Evolutionary conservation across 805 yeast genomes (phyloP).

Genomic region (Isabelozyma rhagii): DNA sequence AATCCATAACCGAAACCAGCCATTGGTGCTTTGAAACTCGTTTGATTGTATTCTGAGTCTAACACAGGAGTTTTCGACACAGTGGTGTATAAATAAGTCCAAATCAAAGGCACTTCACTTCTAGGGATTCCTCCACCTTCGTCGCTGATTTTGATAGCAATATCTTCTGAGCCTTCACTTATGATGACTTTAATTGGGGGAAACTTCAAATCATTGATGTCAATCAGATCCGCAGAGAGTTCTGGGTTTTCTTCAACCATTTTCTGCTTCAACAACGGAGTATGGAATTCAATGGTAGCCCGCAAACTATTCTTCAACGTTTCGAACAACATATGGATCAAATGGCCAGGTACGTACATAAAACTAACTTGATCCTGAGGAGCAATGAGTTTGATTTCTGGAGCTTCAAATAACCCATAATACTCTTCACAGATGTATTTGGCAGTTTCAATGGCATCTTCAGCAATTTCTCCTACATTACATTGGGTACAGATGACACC

Average conservation of each 20-base stretch:
- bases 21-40: slow-evolving; percentile 83
- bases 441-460: slow-evolving; percentile 88
- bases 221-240: slow-evolving; percentile 31
- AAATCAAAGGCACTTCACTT: slow-evolving; percentile 75
- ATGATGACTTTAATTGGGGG: slow-evolving; percentile 87
- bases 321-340: slow-evolving; percentile 88
- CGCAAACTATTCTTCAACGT: slow-evolving; percentile 81
- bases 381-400: slow-evolving; percentile 75
- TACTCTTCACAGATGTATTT: slow-evolving; percentile 88
- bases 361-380: slow-evolving; percentile 68
- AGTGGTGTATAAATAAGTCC: slow-evolving; percentile 91
- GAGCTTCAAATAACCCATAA: slow-evolving; percentile 84
- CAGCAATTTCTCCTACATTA: slow-evolving; percentile 77
- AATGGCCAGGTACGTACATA: slow-evolving; percentile 92
- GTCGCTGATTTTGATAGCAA: slow-evolving; percentile 84
- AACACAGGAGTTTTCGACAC: slow-evolving; percentile 69
- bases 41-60: slow-evolving; percentile 55
- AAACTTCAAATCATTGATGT: slow-evolving; percentile 62
- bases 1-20: slow-evolving; percentile 93
- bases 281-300: slow-evolving; percentile 83
- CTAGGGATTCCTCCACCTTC: slow-evolving; percentile 95
- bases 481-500: slow-evolving; percentile 87
- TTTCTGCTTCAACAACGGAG: slow-evolving; percentile 43
- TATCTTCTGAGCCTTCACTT: slow-evolving; percentile 86
- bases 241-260: slow-evolving; percentile 42